Evolutionary conservation across 768 basidiomycete genomes (phyloP), one percentile per base, ranked within the genome.

Genomic region (Asterophora lycoperdoides): DNA sequence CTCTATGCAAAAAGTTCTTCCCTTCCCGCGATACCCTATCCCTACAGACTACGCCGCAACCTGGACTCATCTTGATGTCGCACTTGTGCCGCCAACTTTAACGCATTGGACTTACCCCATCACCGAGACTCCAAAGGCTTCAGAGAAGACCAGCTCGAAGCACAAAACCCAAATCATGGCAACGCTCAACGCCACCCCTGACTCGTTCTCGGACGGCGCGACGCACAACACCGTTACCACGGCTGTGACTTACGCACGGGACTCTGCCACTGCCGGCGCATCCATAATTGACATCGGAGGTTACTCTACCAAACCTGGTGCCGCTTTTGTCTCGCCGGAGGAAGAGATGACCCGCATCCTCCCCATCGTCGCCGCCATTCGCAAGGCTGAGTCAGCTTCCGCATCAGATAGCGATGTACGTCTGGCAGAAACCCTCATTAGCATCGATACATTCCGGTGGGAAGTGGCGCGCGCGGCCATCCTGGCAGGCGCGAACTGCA

Each of bases 181-280:
- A 0, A 96, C 90, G 1, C 77, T 99, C 48, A 97, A 98, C 62
- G 78, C 78, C 5, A 97, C 95, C 0, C 94, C 95, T 2, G 95
- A 99, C 67, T 96, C 94, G 0, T 97, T 97, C 68, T 97, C 94
- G 0, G 93, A 97, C 53, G 93, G 93, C 8, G 75, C 82, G 1
- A 61, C 66, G 15, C 73, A 86, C 63, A 72, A 76, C 52, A 75
- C 74, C 0, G 55, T 83, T 9, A 55, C 74, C 0, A 62, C 72
- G 8, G 88, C 86, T 0, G 58, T 92, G 13, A 57, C 61, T 2
- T 87, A 85, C 52, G 71, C 75, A 0, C 53, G 60, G 3, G 43
- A 68, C 3, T 74, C 90, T 0, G 69, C 82, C 2, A 52, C 64
- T 0, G 70, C 70, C 1, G 86, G 86, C 1, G 85, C 88, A 0